Evolutionary conservation across 345 rosid species (phyloP), one percentile per base, ranked within the genome.

Genomic region (Angophora floribunda): DNA sequence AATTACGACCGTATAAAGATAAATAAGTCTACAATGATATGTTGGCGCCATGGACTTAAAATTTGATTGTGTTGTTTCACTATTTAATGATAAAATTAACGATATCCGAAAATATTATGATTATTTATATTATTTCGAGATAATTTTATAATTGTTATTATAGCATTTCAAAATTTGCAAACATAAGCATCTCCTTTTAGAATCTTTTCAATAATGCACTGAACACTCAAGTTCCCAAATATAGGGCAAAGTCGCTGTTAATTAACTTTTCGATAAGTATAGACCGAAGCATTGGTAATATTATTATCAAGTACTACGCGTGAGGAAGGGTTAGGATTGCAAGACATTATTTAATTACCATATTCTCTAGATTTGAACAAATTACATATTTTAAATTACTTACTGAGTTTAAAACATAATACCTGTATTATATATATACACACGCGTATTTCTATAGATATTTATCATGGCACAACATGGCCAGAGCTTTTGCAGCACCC

Each of bases 21-120:
- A 63, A n/a, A 9, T 63, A 63, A 13, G 36, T 4, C 14, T 63
- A 19, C 32, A 7, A 63, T 14, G 44, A 36, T 0, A 36, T 5
- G 2, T 8, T 17, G 11, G 24, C 0, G 7, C 36, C 1, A 0
- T 9, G 2, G 7, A 32, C 6, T 4, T 32, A 11, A 16, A 67
- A 16, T 17, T 32, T 67, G 24, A 15, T 32, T 67, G 8, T 16
- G 10, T 1, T 15, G 16, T 63, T 65, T 63, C 1, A 19, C 36
- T 7, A 30, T 41, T 13, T 7, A 21, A 65, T 4, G 14, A 30
- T 30, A 7, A 63, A 4, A 13, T n/a, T n/a, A 30, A 65, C 1
- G 1, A 30, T 65, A 65, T 30, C 9, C 1, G 0, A 0, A 65
- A 30, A 65, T 14, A 4, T 17, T 65, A 14, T 65, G 78, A 19